Evolutionary conservation across 345 rosid species (phyloP).

Genomic region (Ceriops zippeliana): DNA sequence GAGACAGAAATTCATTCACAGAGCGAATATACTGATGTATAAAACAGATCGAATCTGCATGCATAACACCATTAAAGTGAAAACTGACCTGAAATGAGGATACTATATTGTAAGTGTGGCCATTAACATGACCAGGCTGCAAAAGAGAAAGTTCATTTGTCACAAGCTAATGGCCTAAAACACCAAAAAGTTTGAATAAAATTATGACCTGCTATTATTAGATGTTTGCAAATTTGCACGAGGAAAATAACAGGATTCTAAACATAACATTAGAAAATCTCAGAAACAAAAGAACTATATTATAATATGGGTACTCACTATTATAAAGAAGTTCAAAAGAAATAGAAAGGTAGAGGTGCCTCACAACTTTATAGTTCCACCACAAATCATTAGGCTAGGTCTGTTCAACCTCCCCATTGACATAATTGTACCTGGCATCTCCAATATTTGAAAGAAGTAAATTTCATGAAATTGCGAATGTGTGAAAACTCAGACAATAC

Average conservation of each 20-base stretch:
- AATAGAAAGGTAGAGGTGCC: neutral
- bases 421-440: constrained; percentile 99
- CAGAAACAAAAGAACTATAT: neutral
- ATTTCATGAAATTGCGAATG: constrained; percentile 8
- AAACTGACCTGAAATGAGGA: constrained; percentile 87
- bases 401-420: constrained; percentile 99
- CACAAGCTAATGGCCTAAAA: neutral
- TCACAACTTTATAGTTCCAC: constrained; percentile 92
- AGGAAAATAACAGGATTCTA: neutral
- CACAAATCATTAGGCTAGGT: constrained; percentile 92
- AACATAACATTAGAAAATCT: too few species aligned
- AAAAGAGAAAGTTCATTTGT: constrained; percentile 21
- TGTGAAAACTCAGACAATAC: neutral
- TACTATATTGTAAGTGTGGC: constrained; percentile 70
- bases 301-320: neutral
- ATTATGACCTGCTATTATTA: neutral
- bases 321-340: too few species aligned
- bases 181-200: neutral
- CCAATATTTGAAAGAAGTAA: constrained; percentile 18
- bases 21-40: neutral
- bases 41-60: neutral
- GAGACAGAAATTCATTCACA: neutral
- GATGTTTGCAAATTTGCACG: neutral
- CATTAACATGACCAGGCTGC: constrained; percentile 94
- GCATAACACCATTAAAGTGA: neutral